Percentiles rank a stretch among this genome's conserved stretches.
These are phyloP conservation scores for Saccharomyces hybrid DNA, from an alignment of 1,139 yeast genomes.

Conservation along the genomic window DNA sequence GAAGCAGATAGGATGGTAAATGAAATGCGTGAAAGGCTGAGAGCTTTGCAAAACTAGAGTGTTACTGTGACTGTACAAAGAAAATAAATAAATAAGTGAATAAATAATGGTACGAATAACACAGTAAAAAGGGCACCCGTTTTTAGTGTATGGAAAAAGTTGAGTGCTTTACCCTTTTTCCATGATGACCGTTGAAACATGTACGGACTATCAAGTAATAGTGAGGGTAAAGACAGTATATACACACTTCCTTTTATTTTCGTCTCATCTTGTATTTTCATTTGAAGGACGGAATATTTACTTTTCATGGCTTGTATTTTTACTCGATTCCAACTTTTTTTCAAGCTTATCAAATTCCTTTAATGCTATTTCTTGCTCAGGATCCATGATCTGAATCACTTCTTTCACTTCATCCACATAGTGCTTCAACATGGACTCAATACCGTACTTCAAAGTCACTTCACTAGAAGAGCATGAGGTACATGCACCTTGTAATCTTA, in stretches of 20 bases:
- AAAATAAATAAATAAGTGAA: not conserved
- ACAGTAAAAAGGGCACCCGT: not conserved
- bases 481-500: constrained; percentile 70
- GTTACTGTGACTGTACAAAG: not conserved
- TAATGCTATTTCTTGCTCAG: constrained; percentile 35
- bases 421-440: constrained; percentile 72
- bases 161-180: not conserved
- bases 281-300: not conserved
- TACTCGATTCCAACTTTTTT: constrained; percentile 19
- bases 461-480: constrained; percentile 71
- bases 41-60: constrained; percentile 68
- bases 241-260: not conserved
- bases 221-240: too few relatives aligned
- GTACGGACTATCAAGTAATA: not conserved
- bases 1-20: constrained; percentile 68
- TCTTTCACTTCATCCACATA: constrained; percentile 70
- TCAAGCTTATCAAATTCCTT: constrained; percentile 32
- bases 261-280: not conserved
- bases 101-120: not conserved
- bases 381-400: constrained; percentile 52
- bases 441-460: constrained; percentile 69
- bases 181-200: not conserved
- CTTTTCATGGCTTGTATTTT: not conserved
- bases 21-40: constrained; percentile 83
- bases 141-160: not conserved